phyloP scores from a whole-genome alignment of 805 yeast genomes.

The Kodamaea laetipori region DNA sequence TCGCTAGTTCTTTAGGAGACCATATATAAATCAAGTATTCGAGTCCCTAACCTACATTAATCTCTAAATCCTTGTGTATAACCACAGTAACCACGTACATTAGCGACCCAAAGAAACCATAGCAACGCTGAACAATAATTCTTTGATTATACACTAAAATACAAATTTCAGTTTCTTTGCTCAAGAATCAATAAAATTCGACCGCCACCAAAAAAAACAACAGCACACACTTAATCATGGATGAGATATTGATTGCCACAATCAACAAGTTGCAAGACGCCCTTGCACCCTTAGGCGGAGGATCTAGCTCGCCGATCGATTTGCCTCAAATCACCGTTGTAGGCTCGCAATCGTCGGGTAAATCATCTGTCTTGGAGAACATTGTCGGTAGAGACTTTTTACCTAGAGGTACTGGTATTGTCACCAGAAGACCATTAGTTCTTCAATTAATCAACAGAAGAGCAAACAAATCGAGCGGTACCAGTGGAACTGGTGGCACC shows the following conservation, averaged over 20 bases:
- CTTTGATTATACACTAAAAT: too few species aligned
- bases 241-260: constrained; percentile 73
- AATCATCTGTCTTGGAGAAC: constrained; percentile 86
- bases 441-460: constrained; percentile 77
- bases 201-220: constrained; percentile 9
- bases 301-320: constrained; percentile 79
- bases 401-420: constrained; percentile 92
- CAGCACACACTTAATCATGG: constrained; percentile 47
- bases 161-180: too few species aligned
- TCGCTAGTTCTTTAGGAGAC: too few species aligned
- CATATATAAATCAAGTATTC: too few species aligned
- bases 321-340: constrained; percentile 94
- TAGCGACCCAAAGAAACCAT: too few species aligned
- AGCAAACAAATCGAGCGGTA: constrained; percentile 24
- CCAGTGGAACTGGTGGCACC: constrained; percentile 17
- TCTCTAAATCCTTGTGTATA: too few species aligned
- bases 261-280: constrained; percentile 81
- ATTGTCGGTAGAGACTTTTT: constrained; percentile 89
- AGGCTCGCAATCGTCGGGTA: constrained; percentile 89
- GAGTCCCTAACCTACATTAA: too few species aligned
- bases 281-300: constrained; percentile 69
- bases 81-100: too few species aligned
- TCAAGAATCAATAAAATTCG: too few species aligned
- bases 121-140: too few species aligned
- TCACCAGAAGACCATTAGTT: constrained; percentile 84